Conservation (phyloP, 768 basidiomycete species). For the Macrolepiota dolichaula region DNA sequence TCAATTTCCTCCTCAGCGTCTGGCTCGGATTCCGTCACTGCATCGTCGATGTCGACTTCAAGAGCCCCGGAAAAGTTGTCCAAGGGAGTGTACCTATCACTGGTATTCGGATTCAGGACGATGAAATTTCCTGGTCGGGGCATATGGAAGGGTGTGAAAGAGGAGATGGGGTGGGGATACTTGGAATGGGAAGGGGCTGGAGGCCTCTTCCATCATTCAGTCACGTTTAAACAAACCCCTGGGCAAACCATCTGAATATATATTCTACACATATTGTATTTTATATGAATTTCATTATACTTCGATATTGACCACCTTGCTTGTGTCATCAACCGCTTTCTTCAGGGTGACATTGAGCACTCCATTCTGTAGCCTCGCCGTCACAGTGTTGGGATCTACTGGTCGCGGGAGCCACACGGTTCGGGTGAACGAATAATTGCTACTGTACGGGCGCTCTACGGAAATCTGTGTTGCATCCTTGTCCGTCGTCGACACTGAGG, state of each 20-base stretch:
- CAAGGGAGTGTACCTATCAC: neutral
- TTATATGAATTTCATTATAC: neutral
- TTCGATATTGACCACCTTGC: slow-evolving; percentile 43
- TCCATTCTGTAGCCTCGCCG: slow-evolving; percentile 66
- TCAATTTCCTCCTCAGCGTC: slow-evolving; percentile 67
- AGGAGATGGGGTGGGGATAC: neutral
- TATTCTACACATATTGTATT: neutral
- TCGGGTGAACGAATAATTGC: slow-evolving; percentile 55
- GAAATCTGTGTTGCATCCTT: slow-evolving; percentile 44
- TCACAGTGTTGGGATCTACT: slow-evolving; percentile 53
- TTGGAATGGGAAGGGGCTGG: slow-evolving; percentile 2
- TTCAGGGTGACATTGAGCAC: slow-evolving; percentile 61
- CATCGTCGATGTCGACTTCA: slow-evolving; percentile 14
- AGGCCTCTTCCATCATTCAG: slow-evolving; percentile 9
- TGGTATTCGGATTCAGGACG: neutral
- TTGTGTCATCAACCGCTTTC: slow-evolving; percentile 57
- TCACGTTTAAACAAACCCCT: slow-evolving; percentile 9
- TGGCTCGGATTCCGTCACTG: slow-evolving; percentile 38
- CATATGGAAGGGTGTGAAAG: slow-evolving; percentile 5
- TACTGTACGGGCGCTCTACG: slow-evolving; percentile 57
- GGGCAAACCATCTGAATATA: neutral
- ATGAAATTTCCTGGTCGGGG: neutral
- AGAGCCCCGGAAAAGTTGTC: slow-evolving; percentile 9
- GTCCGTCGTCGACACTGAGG: slow-evolving; percentile 20
- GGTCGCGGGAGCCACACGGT: slow-evolving; percentile 71